These are phyloP conservation scores for Tephrocybe sp. DNA, from an alignment of 768 basidiomycete species.

Conservation along the genomic window DNA sequence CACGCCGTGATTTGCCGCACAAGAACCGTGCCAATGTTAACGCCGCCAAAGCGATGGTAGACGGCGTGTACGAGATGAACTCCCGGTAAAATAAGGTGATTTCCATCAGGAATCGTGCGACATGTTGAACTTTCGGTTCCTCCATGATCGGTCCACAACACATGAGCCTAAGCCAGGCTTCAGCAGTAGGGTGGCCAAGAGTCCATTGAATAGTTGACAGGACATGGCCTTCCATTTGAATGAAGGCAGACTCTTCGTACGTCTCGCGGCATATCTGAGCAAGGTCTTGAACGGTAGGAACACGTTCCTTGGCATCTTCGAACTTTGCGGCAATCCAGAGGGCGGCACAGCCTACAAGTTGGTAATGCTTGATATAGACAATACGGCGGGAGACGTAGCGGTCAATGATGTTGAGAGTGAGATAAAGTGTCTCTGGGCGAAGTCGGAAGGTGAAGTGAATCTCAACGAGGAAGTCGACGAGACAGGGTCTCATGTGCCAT, in stretches of 20 bases:
- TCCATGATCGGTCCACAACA: constrained; percentile 75
- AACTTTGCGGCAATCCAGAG: constrained; percentile 99
- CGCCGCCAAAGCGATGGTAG: constrained; percentile 85
- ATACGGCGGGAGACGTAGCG: constrained; percentile 98
- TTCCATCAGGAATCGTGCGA: constrained; percentile 98
- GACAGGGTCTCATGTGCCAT: constrained; percentile 99
- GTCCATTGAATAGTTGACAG: constrained; percentile 95
- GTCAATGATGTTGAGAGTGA: constrained; percentile 98
- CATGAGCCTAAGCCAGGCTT: constrained; percentile 90
- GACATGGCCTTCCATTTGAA: constrained; percentile 99
- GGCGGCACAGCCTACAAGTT: constrained; percentile 96
- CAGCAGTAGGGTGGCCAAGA: constrained; percentile 95
- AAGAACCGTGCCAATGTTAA: constrained; percentile 87
- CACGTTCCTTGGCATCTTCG: constrained; percentile 97
- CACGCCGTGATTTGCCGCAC: constrained; percentile 73
- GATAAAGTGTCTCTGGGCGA: constrained; percentile 97
- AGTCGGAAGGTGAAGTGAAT: constrained; percentile 97
- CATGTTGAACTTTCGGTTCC: constrained; percentile 88
- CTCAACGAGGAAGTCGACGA: constrained; percentile 98
- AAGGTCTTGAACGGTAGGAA: constrained; percentile 93
- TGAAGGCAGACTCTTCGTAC: constrained; percentile 95
- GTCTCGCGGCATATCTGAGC: constrained; percentile 94
- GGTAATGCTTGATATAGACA: constrained; percentile 99
- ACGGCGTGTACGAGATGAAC: constrained; percentile 83
- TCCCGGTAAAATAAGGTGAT: constrained; percentile 98